Evolutionary conservation across 441 rosid genomes (phyloP).

Genomic region (Rhodomyrtus psidioides): DNA sequence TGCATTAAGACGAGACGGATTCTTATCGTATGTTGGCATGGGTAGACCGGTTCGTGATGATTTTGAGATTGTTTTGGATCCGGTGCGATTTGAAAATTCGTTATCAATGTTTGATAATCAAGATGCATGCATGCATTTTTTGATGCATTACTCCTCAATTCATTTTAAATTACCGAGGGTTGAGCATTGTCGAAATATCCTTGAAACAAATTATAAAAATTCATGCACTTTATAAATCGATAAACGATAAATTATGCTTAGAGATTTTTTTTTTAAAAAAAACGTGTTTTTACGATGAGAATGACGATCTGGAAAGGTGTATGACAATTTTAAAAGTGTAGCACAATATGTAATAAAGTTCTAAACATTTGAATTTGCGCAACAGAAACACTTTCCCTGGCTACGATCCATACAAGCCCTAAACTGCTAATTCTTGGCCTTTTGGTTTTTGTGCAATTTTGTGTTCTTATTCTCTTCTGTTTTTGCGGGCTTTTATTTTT

Average conservation of each 20-base stretch:
- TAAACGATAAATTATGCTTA: neutral
- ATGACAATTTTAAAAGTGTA: rapidly evolving
- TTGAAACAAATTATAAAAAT: neutral
- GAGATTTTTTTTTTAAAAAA: neutral
- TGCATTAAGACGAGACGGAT: neutral
- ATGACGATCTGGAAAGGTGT: neutral
- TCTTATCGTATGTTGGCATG: neutral
- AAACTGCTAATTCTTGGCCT: neutral
- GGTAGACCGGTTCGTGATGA: neutral
- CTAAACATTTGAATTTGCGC: neutral
- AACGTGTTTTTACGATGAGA: neutral
- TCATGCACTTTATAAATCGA: neutral
- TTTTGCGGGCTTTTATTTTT: too few species aligned
- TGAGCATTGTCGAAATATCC: neutral
- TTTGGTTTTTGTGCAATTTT: neutral
- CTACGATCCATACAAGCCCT: too few species aligned
- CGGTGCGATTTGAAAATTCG: neutral
- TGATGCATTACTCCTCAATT: neutral
- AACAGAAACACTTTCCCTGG: too few species aligned
- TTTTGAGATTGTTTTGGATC: neutral
- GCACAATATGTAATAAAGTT: neutral
- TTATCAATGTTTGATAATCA: neutral
- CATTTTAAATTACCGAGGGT: neutral
- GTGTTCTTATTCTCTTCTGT: too few species aligned
- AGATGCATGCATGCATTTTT: neutral